Evolutionary conservation across 192 early-diverging fungal genomes (phyloP), one percentile per base, ranked within the genome.

Genomic region (Entrophospora sp.): DNA sequence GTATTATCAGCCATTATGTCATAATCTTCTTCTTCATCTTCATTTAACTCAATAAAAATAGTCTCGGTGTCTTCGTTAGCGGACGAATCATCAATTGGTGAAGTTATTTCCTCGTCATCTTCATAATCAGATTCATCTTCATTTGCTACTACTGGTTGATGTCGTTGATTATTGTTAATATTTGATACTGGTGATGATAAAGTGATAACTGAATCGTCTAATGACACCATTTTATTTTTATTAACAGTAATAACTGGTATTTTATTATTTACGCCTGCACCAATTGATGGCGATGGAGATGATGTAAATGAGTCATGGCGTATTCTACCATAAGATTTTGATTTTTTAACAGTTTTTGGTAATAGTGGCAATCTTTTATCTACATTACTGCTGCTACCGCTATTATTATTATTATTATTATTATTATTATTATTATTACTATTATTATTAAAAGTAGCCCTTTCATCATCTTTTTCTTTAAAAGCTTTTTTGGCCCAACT

Each of bases 401-500:
- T 22, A 32, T 8, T 12, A 45, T 44, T 42, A 16, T 6, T 6
- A 2, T 2, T 7, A 10, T 16, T 51, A 16, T 40, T 51, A 13
- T 9, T 18, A 10, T 6, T 27, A 22, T 48, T 38, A 14, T 27
- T 48, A 36, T 37, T 28, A 35, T 14, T 2, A 4, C 7, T 9
- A 4, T 64, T 10, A 20, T 64, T 32, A 9, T 36, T 42, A 12
- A 9, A 12, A 22, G 14, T 46, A 1, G 1, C 20, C n/a, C 28
- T 35, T 13, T 64, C 30, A 20, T 48, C 62, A 13, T 64, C 62
- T 35, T 64, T 64, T n/a, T 64, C 62, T 51, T 64, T 64, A 37
- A 51, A 64, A 16, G 46, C 46, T 24, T 64, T 64, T 51, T 64
- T 64, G 7, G 62, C 46, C 62, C 62, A 64, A 51, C n/a, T 48